A percentile compares a stretch with the other conserved stretches of the same genome.
phyloP scores from a whole-genome alignment of 768 basidiomycete genomes.

The Rhodotorula paludigena region DNA sequence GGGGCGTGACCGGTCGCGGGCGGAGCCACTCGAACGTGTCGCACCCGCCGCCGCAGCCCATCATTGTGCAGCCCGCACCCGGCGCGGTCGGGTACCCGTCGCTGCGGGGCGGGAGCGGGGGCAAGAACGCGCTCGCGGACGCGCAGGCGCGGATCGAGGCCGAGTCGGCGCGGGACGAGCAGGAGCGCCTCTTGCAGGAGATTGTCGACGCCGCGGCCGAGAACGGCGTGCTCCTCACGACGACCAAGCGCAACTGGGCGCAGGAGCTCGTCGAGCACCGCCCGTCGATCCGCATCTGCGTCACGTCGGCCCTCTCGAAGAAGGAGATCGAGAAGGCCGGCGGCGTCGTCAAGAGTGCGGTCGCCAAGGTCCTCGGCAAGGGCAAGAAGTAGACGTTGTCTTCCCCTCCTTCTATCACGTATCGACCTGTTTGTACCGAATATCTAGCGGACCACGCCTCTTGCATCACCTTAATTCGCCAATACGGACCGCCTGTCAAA shows the following conservation, averaged over 20 bases:
- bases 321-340: slow-evolving; percentile 91
- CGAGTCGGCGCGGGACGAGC: slow-evolving; percentile 50
- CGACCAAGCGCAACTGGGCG: slow-evolving; percentile 59
- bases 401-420: too few species aligned
- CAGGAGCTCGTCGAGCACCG: slow-evolving; percentile 77
- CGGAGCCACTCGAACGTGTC: slow-evolving; percentile 49
- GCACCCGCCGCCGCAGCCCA: slow-evolving; percentile 52
- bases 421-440: background rate
- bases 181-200: slow-evolving; percentile 81
- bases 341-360: slow-evolving; percentile 63
- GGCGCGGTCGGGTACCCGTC: slow-evolving; percentile 37
- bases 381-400: slow-evolving; percentile 10
- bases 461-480: too few species aligned
- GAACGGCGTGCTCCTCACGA: slow-evolving; percentile 79
- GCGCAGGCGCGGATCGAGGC: background rate
- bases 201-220: slow-evolving; percentile 79
- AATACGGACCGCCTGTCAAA: too few species aligned
- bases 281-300: slow-evolving; percentile 78
- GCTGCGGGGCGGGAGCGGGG: slow-evolving; percentile 40
- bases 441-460: too few species aligned
- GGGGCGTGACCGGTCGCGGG: slow-evolving; percentile 43
- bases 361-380: slow-evolving; percentile 65
- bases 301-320: slow-evolving; percentile 70
- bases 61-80: slow-evolving; percentile 16
- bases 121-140: background rate